Evolutionary conservation across 345 rosid genomes (phyloP), one percentile per base, ranked within the genome.

Genomic region (Eucalyptus polybractea): DNA sequence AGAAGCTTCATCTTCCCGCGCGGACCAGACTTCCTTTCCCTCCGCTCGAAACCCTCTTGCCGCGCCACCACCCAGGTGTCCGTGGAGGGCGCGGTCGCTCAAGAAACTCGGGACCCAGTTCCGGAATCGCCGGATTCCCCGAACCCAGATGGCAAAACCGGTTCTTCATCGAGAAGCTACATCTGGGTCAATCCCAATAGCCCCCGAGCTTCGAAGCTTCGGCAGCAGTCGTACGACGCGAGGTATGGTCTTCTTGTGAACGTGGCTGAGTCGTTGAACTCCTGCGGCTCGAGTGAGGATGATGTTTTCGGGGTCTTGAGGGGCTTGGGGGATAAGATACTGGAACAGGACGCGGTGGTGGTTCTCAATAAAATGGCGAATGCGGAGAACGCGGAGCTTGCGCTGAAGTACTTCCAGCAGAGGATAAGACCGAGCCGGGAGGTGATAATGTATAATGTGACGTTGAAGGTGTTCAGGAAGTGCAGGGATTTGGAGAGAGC

Each of bases 111-210:
- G 86, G 80, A 44, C 88, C 17, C 47, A 80, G 89, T 13, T 58
- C 27, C 87, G 9, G 83, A 88, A 88, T 93, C 89, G 21, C 42
- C 89, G 5, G 90, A 69, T 72, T 21, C 90, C 5, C 86, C 76
- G 8, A n/a, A 56, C 89, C 93, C 94, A 50, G 91, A 87, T n/a
- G 86, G 80, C 9, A 89, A 90, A 80, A 58, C 88, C 62, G 50
- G 67, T 37, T 89, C 92, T 76, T 88, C 94, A 19, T 80, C 94
- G 31, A 95, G 93, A 90, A 92, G 93, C 90, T 90, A 93, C 93
- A 91, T 92, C 76, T 96, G 99, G 99, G 97, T 97, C 89, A 97
- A 97, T 89, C 99, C 99, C 89, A 94, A 90, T 8, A 96, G 98
- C 90, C 95, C 97, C 88, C 90, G 94, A 93, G 98, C 98, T 91